These are phyloP conservation scores for Diaporthe helianthi DNA, from an alignment of 2,329 filamentous ascomycete genomes.

Conservation along the genomic window DNA sequence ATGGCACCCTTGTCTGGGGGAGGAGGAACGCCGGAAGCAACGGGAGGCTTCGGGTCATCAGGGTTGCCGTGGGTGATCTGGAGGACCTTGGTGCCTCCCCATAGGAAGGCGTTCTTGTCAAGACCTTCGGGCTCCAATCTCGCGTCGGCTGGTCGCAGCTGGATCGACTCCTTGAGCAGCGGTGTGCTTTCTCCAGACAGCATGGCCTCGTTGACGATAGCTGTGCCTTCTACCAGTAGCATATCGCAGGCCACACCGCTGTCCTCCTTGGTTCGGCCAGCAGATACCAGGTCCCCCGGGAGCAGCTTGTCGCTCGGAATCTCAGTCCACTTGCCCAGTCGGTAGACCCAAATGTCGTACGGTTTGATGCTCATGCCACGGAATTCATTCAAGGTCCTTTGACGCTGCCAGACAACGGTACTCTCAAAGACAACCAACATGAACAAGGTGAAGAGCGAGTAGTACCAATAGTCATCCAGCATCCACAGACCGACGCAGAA, in stretches of 20 bases:
- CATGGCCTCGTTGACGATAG: slow-evolving; percentile 99
- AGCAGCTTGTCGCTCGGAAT: slow-evolving; percentile 89
- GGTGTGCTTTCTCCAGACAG: slow-evolving; percentile 97
- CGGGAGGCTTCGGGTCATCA: slow-evolving; percentile 74
- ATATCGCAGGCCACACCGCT: slow-evolving; percentile 97
- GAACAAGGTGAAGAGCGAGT: slow-evolving; percentile 97
- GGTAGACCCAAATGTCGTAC: slow-evolving; percentile 91
- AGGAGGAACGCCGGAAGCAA: slow-evolving; percentile 78
- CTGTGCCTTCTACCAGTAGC: slow-evolving; percentile 91
- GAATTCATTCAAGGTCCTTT: slow-evolving; percentile 94
- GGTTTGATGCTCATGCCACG: slow-evolving; percentile 99
- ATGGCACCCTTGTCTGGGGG: slow-evolving; percentile 93
- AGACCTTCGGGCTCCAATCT: slow-evolving; percentile 85
- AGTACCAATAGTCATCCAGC: slow-evolving; percentile 99
- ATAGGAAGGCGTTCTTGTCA: slow-evolving; percentile 96
- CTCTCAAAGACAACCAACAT: slow-evolving; percentile 99
- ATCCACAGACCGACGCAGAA: slow-evolving; percentile 99
- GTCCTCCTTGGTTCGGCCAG: slow-evolving; percentile 93
- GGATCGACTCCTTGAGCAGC: slow-evolving; percentile 93
- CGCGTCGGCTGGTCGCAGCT: slow-evolving; percentile 84
- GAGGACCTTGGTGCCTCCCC: slow-evolving; percentile 95
- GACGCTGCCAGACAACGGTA: slow-evolving; percentile 98
- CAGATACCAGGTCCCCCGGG: slow-evolving; percentile 91
- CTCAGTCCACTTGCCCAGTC: slow-evolving; percentile 86
- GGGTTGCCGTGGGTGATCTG: slow-evolving; percentile 89